Conservation (phyloP, 2,329 filamentous ascomycete species). For the Beauveria sp. region DNA sequence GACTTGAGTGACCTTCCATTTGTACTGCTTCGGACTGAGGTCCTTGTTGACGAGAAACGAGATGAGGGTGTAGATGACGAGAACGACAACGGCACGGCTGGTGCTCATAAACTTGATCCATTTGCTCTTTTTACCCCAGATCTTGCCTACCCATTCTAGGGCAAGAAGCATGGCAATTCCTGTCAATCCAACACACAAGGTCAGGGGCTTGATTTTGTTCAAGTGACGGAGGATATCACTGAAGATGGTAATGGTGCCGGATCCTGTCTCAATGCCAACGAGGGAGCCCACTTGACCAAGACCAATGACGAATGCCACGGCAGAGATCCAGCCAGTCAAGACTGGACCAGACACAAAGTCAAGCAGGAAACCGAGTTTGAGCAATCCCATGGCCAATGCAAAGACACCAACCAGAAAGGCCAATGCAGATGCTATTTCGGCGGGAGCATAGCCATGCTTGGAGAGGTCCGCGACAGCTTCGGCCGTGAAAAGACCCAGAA, state of each 20-base stretch:
- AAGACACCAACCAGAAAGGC: conserved; percentile 58
- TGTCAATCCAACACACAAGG: conserved; percentile 51
- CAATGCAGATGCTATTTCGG: conserved; percentile 52
- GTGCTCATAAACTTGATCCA: conserved; percentile 51
- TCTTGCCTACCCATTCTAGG: conserved; percentile 51
- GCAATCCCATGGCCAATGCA: conserved; percentile 48
- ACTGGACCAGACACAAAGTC: conserved; percentile 60
- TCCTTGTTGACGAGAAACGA: conserved; percentile 55
- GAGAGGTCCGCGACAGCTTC: conserved; percentile 49
- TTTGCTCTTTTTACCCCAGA: conserved; percentile 51
- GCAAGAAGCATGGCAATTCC: conserved; percentile 47
- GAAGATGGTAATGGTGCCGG: conserved; percentile 48
- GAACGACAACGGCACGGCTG: conserved; percentile 51
- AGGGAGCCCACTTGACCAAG: conserved; percentile 57
- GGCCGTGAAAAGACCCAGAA: conserved; percentile 55
- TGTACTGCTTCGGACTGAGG: conserved; percentile 32
- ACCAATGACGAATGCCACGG: conserved; percentile 57
- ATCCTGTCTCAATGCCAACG: conserved; percentile 46
- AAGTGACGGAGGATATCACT: conserved; percentile 51
- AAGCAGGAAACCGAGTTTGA: conserved; percentile 57
- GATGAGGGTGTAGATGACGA: conserved; percentile 56
- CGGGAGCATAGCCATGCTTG: conserved; percentile 41
- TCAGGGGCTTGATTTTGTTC: conserved; percentile 48
- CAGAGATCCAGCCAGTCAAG: conserved; percentile 58
- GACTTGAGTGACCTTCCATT: conserved; percentile 54